These are phyloP conservation scores for Kodamaea fukazawae DNA, from an alignment of 805 yeast species.

Conservation along the genomic window DNA sequence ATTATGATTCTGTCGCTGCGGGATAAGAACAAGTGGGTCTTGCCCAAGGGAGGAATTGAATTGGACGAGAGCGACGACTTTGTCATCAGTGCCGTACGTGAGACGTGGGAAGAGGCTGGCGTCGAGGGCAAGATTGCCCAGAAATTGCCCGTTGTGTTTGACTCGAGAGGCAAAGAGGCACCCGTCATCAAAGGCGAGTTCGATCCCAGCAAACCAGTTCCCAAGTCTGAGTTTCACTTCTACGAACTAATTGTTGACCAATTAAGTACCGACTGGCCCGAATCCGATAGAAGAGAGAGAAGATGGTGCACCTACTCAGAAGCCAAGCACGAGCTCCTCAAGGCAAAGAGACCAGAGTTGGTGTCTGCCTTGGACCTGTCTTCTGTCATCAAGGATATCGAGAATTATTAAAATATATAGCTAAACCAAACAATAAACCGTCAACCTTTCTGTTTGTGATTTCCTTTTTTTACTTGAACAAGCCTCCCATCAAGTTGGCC, in stretches of 20 bases:
- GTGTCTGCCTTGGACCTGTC: conserved; percentile 61
- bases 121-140: conserved; percentile 60
- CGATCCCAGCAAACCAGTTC: conserved; percentile 45
- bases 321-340: conserved; percentile 57
- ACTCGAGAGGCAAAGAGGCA: conserved; percentile 42
- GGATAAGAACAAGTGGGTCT: conserved; percentile 70
- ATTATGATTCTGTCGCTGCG: conserved; percentile 77
- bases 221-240: conserved; percentile 84
- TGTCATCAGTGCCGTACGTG: conserved; percentile 66
- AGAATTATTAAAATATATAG: neutral
- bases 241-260: conserved; percentile 67
- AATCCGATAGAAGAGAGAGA: conserved; percentile 56
- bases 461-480: conserved; percentile 38
- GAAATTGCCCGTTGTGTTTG: conserved; percentile 65
- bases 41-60: conserved; percentile 97
- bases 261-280: conserved; percentile 74
- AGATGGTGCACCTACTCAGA: conserved; percentile 73
- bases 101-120: conserved; percentile 99
- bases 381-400: conserved; percentile 40
- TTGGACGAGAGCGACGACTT: conserved; percentile 61
- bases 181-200: conserved; percentile 34
- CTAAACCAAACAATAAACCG: too few species aligned
- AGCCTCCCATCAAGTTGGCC: conserved; percentile 63
- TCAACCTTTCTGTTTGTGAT: too few species aligned
- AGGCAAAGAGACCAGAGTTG: conserved; percentile 65